Base-by-base conservation (phyloP, 2,329 filamentous ascomycete species). In the Dactylonectria macrodidyma region DNA sequence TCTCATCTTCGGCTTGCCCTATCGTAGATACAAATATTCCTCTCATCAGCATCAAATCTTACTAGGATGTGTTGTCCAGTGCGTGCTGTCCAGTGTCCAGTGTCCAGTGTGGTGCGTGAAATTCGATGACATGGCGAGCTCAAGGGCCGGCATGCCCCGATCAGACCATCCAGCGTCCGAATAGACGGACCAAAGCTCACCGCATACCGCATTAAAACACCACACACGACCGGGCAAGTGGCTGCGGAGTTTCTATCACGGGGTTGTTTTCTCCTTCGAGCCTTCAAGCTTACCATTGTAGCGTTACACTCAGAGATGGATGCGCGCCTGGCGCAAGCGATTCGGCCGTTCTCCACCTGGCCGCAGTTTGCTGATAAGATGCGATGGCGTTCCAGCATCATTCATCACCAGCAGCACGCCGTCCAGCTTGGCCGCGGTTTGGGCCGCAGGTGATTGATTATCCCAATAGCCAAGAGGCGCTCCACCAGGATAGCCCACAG, bases 381-480 rank as follows among this genome's bases (percentile, higher is more conserved):
- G 58, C 52, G 54, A 71, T 76, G 73, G 73, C 67, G 72, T 73
- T 65, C 62, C 59, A 59, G 52, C 65, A 65, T 46, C 50, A 67
- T 30, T 46, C 50, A 67, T 30, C 26, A 67, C 65, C 63, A 70
- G 66, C 68, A 59, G 52, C 33, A 34, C 65, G 56, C 68, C 71
- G 71, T 67, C 65, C 70, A 47, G 10, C 60, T 19, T 74, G 74
- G 74, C 54, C 73, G 71, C 73, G 38, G 63, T 71, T 73, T 73
- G 70, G 74, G 74, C 68, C 71, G 71, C 73, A 76, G 68, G 58
- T 38, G 26, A 62, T 62, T 51, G 44, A 30, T 30, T 30, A 7
- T 30, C 57, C 48, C 55, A 65, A 57, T 69, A 67, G 66, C 67
- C 62, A 51, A 59, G 71, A 68, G 68, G 68, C 63, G 55, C 57